Evolutionary conservation across 805 yeast genomes (phyloP).

Genomic region (Ogataea sp.): DNA sequence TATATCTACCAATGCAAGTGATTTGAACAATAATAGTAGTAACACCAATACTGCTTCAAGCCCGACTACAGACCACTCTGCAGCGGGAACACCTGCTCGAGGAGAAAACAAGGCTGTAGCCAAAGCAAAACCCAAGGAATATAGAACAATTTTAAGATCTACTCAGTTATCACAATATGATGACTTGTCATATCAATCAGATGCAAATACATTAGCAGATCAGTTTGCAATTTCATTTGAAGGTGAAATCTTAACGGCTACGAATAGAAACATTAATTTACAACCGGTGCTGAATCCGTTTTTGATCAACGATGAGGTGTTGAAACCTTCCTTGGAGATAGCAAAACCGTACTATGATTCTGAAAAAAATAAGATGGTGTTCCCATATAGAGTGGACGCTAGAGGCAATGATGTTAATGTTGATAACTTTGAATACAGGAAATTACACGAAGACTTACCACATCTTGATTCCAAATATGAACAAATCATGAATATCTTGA

Average conservation of each 20-base stretch:
- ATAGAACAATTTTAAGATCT: constrained; percentile 71
- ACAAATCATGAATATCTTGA: constrained; percentile 73
- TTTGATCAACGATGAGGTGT: constrained; percentile 41
- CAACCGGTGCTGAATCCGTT: constrained; percentile 70
- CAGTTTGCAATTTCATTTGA: constrained; percentile 74
- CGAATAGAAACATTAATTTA: constrained; percentile 70
- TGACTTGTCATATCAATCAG: constrained; percentile 80
- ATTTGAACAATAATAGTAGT: no score
- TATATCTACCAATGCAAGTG: no score
- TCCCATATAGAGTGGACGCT: constrained; percentile 32
- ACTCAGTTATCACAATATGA: constrained; percentile 76
- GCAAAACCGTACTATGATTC: constrained; percentile 33
- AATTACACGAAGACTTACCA: constrained; percentile 57
- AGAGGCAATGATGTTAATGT: constrained; percentile 16
- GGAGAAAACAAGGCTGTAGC: no score
- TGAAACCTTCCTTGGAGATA: constrained; percentile 20
- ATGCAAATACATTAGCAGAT: constrained; percentile 72
- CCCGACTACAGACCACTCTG: no score
- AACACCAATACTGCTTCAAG: no score
- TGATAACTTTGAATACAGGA: constrained; percentile 21
- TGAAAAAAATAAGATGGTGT: constrained; percentile 22
- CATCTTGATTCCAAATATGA: constrained; percentile 85
- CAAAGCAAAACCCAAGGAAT: constrained; percentile 72
- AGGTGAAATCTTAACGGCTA: constrained; percentile 73
- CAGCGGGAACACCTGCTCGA: not conserved